Conservation (phyloP, 2,329 filamentous ascomycete genomes). For the Leptographium radiaticola region DNA sequence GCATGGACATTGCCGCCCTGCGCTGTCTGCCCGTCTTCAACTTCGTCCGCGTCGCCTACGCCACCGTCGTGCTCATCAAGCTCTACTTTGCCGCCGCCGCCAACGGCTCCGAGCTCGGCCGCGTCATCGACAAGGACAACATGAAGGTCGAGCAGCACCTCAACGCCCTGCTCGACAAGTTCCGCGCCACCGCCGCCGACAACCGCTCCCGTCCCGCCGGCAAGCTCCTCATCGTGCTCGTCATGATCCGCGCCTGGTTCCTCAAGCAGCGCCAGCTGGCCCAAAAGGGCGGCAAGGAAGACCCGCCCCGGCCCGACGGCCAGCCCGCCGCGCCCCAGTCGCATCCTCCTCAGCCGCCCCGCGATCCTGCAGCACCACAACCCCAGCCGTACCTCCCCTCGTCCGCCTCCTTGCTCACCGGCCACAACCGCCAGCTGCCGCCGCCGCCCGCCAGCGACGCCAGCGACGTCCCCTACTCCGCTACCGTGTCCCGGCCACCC, state of each 20-base stretch:
- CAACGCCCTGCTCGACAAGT: conserved; percentile 55
- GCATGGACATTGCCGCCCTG: conserved; percentile 43
- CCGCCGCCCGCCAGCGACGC: not conserved
- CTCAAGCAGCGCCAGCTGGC: conserved; percentile 24
- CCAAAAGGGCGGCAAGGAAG: not conserved
- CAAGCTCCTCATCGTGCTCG: conserved; percentile 59
- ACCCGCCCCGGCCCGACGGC: not conserved
- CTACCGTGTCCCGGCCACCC: conserved; percentile 1
- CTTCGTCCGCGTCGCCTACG: conserved; percentile 60
- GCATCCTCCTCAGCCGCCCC: too few species aligned
- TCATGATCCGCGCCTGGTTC: conserved; percentile 61
- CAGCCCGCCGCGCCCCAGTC: not conserved
- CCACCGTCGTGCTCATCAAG: conserved; percentile 59
- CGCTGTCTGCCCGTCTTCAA: conserved; percentile 57
- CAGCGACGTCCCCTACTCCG: not conserved
- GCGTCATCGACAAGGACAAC: conserved; percentile 53
- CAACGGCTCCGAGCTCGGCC: conserved; percentile 52
- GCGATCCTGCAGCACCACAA: not conserved
- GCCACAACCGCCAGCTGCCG: conserved; percentile 10
- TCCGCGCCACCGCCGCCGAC: conserved; percentile 48
- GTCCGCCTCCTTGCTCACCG: conserved; percentile 1
- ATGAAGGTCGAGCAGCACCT: conserved; percentile 55
- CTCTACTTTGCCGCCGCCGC: conserved; percentile 55
- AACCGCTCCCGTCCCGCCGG: conserved; percentile 51
- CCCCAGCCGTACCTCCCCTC: conserved; percentile 1